These are phyloP conservation scores for Fusarium caatingaense DNA, from an alignment of 2,329 filamentous ascomycete genomes.

Conservation along the genomic window DNA sequence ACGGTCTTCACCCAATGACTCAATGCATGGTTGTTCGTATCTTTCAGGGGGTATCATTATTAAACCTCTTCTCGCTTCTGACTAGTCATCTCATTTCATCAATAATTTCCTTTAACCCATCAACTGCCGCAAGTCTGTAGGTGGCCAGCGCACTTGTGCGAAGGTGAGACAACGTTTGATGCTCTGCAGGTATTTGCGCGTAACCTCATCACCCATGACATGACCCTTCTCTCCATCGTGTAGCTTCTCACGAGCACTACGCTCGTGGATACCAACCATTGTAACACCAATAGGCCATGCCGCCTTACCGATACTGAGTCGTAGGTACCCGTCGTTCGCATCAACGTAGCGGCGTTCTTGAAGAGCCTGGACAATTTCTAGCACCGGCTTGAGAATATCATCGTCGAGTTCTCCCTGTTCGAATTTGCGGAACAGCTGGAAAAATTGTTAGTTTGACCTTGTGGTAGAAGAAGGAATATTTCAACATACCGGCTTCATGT, in stretches of 20 bases:
- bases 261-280: slow-evolving; percentile 99
- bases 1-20: neutral
- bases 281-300: slow-evolving; percentile 99
- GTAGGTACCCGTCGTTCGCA: slow-evolving; percentile 93
- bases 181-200: slow-evolving; percentile 94
- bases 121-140: slow-evolving; percentile 88
- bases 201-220: slow-evolving; percentile 96
- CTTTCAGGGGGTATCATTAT: slow-evolving; percentile 41
- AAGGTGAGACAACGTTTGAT: slow-evolving; percentile 98
- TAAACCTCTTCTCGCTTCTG: slow-evolving; percentile 6
- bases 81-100: neutral
- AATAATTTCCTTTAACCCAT: slow-evolving; percentile 72
- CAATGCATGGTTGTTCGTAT: neutral
- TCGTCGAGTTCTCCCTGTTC: slow-evolving; percentile 84
- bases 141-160: slow-evolving; percentile 96
- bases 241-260: slow-evolving; percentile 93
- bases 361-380: slow-evolving; percentile 91
- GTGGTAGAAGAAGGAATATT: neutral
- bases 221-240: slow-evolving; percentile 90
- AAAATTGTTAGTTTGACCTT: slow-evolving; percentile 6
- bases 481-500: slow-evolving; percentile 77
- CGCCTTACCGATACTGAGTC: slow-evolving; percentile 93
- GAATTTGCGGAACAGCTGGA: slow-evolving; percentile 85
- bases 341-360: slow-evolving; percentile 94
- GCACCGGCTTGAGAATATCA: slow-evolving; percentile 80